Evolutionary conservation across 306 rosid genomes (phyloP).

Genomic region (Sicyos baderoa): DNA sequence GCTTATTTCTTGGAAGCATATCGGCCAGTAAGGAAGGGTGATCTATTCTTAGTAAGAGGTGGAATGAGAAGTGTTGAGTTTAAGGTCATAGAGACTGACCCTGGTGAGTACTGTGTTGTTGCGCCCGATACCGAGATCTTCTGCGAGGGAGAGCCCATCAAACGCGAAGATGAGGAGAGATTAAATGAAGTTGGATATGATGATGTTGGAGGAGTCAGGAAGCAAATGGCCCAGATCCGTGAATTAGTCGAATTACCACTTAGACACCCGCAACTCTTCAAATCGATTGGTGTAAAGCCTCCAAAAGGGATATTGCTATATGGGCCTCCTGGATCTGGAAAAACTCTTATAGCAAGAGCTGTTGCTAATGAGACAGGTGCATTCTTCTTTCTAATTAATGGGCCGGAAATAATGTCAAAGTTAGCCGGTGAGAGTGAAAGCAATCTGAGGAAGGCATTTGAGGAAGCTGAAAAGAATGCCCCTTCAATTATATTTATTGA

Average conservation of each 20-base stretch:
- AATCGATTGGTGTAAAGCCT: no score
- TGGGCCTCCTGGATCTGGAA: no score
- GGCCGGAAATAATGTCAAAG: no score
- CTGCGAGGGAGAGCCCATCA: conserved; percentile 59
- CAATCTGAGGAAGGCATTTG: no score
- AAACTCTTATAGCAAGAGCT: no score
- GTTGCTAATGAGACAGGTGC: no score
- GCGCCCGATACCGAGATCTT: conserved; percentile 60
- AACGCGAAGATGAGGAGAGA: conserved; percentile 59
- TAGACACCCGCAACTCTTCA: no score
- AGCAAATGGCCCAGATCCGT: conserved; percentile 75
- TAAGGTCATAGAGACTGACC: conserved; percentile 51
- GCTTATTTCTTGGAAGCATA: conserved; percentile 50
- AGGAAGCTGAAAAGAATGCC: no score
- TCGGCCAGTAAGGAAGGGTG: conserved; percentile 54
- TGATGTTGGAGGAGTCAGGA: conserved; percentile 73
- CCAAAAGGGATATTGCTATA: no score
- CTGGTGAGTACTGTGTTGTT: conserved; percentile 53
- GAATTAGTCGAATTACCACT: conserved; percentile 67
- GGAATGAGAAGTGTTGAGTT: conserved; percentile 59
- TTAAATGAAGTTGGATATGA: conserved; percentile 55
- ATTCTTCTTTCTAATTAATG: no score
- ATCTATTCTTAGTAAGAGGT: conserved; percentile 52
- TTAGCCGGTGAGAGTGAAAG: no score
- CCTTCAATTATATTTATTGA: no score